phyloP scores from a whole-genome alignment of 2,329 filamentous ascomycete species.

The Arthrobotrys entomopaga region DNA sequence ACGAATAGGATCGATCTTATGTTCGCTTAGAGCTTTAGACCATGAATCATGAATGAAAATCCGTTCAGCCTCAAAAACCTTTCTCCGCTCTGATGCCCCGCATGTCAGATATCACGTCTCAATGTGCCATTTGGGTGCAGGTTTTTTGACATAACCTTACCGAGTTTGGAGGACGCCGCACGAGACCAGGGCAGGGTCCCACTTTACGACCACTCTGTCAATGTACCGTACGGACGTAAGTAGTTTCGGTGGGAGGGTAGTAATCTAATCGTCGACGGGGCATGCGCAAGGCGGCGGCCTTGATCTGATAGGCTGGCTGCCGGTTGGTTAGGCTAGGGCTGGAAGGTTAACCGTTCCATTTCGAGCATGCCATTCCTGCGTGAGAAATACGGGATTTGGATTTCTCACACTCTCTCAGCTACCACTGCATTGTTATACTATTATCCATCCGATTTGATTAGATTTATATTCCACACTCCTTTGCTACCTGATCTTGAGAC shows the following conservation, averaged over 20 bases:
- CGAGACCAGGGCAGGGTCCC: too few relatives aligned
- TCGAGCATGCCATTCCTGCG: conserved; percentile 22
- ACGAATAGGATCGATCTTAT: too few relatives aligned
- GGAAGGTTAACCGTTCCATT: conserved; percentile 21
- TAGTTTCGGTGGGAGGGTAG: background rate
- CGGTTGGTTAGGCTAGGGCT: conserved; percentile 2
- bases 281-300: conserved; percentile 8
- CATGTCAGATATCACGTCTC: conserved; percentile 2
- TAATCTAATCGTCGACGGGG: conserved; percentile 12
- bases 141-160: background rate
- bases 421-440: conserved; percentile 13
- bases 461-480: too few relatives aligned
- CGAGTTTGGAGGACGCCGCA: too few relatives aligned
- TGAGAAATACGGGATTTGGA: background rate
- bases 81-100: background rate
- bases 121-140: background rate
- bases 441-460: too few relatives aligned
- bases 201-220: too few relatives aligned
- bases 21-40: too few relatives aligned
- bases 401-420: conserved; percentile 18
- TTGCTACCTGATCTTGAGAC: too few relatives aligned
- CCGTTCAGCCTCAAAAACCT: background rate
- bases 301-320: conserved; percentile 28
- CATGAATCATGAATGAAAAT: background rate
- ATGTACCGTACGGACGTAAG: too few relatives aligned